These are phyloP conservation scores for Viola odorata DNA, from an alignment of 345 rosid genomes.

Conservation along the genomic window DNA sequence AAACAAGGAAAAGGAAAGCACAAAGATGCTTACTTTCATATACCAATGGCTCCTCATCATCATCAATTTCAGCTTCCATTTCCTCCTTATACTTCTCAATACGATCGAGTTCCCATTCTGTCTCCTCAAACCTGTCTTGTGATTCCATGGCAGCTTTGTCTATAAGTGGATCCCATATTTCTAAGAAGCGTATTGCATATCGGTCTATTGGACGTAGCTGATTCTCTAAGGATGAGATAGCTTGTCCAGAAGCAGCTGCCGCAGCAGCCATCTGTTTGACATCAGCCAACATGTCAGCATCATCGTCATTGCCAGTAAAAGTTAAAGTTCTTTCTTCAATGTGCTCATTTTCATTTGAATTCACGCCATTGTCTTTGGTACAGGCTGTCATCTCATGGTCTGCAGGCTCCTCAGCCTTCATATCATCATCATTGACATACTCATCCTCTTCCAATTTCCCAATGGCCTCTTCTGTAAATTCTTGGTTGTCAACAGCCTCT, in stretches of 20 bases:
- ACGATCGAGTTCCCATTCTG: conserved; percentile 96
- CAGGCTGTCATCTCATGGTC: conserved; percentile 39
- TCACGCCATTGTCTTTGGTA: conserved; percentile 37
- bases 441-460: conserved; percentile 94
- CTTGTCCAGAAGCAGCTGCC: conserved; percentile 89
- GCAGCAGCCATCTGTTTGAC: conserved; percentile 96
- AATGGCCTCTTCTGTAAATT: conserved; percentile 90
- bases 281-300: conserved; percentile 79
- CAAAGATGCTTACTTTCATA: conserved; percentile 76
- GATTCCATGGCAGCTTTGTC: conserved; percentile 65
- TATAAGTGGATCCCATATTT: conserved; percentile 93
- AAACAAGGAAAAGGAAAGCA: background rate
- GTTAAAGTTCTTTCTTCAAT: conserved; percentile 52
- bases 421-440: conserved; percentile 60
- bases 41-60: conserved; percentile 92
- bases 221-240: conserved; percentile 77
- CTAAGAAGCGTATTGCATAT: conserved; percentile 79
- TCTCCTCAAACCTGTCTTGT: conserved; percentile 73
- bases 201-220: conserved; percentile 91
- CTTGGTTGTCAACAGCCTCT: conserved; percentile 99
- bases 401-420: conserved; percentile 65
- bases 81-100: conserved; percentile 95
- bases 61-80: conserved; percentile 99
- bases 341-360: conserved; percentile 28
- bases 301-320: conserved; percentile 71